Conservation (phyloP, 2,329 filamentous ascomycete genomes). For the Fusarium multiceps region DNA sequence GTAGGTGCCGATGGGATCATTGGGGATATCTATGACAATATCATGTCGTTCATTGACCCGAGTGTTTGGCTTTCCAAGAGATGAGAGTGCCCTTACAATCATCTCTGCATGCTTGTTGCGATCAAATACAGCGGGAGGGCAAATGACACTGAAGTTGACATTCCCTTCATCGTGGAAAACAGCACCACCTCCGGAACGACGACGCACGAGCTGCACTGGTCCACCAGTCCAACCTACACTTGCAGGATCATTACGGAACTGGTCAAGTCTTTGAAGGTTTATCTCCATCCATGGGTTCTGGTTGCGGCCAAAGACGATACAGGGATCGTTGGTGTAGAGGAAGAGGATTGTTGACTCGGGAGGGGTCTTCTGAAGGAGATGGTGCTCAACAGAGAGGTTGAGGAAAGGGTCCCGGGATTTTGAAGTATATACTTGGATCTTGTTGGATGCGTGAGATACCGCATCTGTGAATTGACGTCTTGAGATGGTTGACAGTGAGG, state of each 20-base stretch:
- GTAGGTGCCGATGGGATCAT: slow-evolving; percentile 55
- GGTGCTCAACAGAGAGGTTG: slow-evolving; percentile 95
- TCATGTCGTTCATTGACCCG: slow-evolving; percentile 92
- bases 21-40: slow-evolving; percentile 75
- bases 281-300: slow-evolving; percentile 98
- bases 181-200: slow-evolving; percentile 88
- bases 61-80: slow-evolving; percentile 67
- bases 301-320: slow-evolving; percentile 92
- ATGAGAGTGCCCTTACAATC: slow-evolving; percentile 84
- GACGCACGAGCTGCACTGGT: slow-evolving; percentile 74
- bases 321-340: slow-evolving; percentile 87
- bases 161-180: slow-evolving; percentile 96
- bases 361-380: slow-evolving; percentile 80
- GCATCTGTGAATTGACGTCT: slow-evolving; percentile 52
- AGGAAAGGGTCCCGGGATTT: slow-evolving; percentile 79
- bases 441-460: slow-evolving; percentile 57
- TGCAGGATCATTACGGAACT: slow-evolving; percentile 35
- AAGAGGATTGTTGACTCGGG: slow-evolving; percentile 82
- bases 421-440: slow-evolving; percentile 77
- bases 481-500: slow-evolving; percentile 20
- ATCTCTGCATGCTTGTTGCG: slow-evolving; percentile 90
- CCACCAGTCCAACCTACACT: slow-evolving; percentile 44
- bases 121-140: slow-evolving; percentile 79
- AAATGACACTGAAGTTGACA: slow-evolving; percentile 94
- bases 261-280: slow-evolving; percentile 72